phyloP scores from a whole-genome alignment of 2,329 filamentous ascomycete genomes.

The Bertia moriformis region DNA sequence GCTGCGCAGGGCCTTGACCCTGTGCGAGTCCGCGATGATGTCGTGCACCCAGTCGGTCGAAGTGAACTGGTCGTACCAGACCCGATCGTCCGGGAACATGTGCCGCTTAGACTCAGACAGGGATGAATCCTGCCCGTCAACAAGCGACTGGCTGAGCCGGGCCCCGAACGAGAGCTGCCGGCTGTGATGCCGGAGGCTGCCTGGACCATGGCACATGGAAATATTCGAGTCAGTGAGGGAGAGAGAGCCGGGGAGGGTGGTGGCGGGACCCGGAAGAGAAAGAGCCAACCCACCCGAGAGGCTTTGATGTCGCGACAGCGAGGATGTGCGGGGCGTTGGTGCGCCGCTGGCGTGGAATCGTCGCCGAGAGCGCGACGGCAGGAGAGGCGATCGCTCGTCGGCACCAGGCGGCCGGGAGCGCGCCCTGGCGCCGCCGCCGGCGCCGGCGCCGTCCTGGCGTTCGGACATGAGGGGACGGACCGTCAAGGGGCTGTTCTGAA shows the following conservation, averaged over 20 bases:
- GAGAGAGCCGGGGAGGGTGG: too few species aligned
- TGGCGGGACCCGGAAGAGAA: too few species aligned
- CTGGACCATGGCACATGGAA: too few species aligned
- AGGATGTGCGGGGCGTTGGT: not conserved
- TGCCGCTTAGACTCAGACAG: conserved; percentile 51
- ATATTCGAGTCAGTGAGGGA: too few species aligned
- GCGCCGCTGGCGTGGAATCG: not conserved
- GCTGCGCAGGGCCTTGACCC: conserved; percentile 67
- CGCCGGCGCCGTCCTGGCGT: too few species aligned
- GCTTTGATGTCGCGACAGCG: not conserved
- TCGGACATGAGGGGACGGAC: too few species aligned
- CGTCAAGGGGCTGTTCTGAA: too few species aligned
- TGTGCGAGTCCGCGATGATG: conserved; percentile 83
- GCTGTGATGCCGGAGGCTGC: too few species aligned
- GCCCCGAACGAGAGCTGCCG: conserved; percentile 43
- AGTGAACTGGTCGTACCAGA: conserved; percentile 98
- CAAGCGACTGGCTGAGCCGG: conserved; percentile 47
- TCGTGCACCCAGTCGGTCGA: conserved; percentile 98
- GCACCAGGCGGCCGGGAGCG: too few species aligned
- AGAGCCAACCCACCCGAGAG: too few species aligned
- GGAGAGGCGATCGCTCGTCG: not conserved
- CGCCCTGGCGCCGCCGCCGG: too few species aligned
- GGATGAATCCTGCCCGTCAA: conserved; percentile 38
- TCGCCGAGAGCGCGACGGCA: not conserved
- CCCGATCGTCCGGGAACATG: conserved; percentile 65